Evolutionary conservation across 108 stramenopile species (phyloP).

Genomic region (Chaetoceros tenuissimus): DNA sequence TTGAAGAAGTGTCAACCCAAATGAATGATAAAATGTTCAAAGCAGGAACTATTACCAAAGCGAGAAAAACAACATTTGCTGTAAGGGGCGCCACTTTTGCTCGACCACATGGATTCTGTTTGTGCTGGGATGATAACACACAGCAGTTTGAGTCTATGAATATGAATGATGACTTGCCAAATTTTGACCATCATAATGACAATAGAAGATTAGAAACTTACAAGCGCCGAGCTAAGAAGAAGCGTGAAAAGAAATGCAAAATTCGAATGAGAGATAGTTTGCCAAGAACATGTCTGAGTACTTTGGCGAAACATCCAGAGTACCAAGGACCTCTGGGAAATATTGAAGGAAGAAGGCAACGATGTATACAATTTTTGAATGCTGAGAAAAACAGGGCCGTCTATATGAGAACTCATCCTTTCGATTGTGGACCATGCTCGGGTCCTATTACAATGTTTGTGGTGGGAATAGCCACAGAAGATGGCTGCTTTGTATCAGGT

Average conservation of each 20-base stretch:
- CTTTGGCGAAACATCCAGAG: neutral
- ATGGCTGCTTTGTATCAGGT: slow-evolving; percentile 80
- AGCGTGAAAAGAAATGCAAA: neutral
- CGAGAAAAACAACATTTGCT: slow-evolving; percentile 37
- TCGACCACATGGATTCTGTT: slow-evolving; percentile 70
- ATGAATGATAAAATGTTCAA: neutral
- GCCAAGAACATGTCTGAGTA: neutral
- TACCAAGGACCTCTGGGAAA: neutral
- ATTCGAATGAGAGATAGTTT: slow-evolving; percentile 1
- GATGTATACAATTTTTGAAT: slow-evolving; percentile 68
- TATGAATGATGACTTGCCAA: neutral
- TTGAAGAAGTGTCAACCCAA: neutral
- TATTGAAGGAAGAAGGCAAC: slow-evolving; percentile 14
- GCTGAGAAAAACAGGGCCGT: slow-evolving; percentile 49
- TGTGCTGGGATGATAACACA: slow-evolving; percentile 27
- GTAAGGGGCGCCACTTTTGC: slow-evolving; percentile 71
- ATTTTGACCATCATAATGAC: too few species aligned
- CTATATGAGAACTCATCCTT: slow-evolving; percentile 61
- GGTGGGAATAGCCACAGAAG: slow-evolving; percentile 77
- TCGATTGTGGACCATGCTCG: slow-evolving; percentile 49
- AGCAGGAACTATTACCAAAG: slow-evolving; percentile 4
- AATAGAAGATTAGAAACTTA: neutral
- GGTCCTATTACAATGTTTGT: slow-evolving; percentile 67
- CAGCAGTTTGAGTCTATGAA: neutral
- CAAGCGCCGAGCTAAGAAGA: neutral